These are phyloP conservation scores for Spinacia oleracea DNA, from an alignment of 179 eudicot genomes.

Conservation along the genomic window DNA sequence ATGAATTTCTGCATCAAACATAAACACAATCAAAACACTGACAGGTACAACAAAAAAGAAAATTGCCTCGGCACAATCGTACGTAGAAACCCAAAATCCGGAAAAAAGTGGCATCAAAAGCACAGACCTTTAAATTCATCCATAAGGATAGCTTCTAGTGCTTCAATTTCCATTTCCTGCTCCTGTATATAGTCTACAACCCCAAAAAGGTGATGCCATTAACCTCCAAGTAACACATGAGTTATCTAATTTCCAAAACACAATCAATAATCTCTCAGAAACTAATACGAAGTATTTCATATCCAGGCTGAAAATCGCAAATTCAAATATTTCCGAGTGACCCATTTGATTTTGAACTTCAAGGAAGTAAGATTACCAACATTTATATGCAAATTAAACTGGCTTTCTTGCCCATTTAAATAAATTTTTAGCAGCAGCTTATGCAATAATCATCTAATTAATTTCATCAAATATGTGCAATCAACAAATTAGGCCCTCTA, in stretches of 20 bases:
- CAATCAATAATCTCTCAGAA: neutral
- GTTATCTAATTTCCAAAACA: neutral
- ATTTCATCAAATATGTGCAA: slow-evolving; percentile 7
- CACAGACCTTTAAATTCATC: slow-evolving; percentile 78
- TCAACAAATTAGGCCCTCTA: neutral
- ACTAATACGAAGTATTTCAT: neutral
- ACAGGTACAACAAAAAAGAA: neutral
- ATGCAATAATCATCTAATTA: neutral
- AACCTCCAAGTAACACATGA: neutral
- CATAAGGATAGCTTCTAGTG: slow-evolving; percentile 79
- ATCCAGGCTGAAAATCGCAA: neutral
- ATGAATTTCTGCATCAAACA: slow-evolving; percentile 66
- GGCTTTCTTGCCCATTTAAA: neutral
- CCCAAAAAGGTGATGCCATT: neutral
- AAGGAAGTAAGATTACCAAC: neutral
- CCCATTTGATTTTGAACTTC: neutral
- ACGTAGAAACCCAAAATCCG: neutral
- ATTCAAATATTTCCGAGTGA: neutral
- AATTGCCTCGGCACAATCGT: neutral
- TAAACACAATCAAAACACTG: neutral
- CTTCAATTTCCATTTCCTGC: slow-evolving; percentile 96
- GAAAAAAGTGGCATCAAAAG: neutral
- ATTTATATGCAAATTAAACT: neutral
- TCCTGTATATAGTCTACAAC: slow-evolving; percentile 68
- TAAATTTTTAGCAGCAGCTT: neutral